Evolutionary conservation across 768 basidiomycete genomes (phyloP).

Genomic region (Chalciporus chontae): DNA sequence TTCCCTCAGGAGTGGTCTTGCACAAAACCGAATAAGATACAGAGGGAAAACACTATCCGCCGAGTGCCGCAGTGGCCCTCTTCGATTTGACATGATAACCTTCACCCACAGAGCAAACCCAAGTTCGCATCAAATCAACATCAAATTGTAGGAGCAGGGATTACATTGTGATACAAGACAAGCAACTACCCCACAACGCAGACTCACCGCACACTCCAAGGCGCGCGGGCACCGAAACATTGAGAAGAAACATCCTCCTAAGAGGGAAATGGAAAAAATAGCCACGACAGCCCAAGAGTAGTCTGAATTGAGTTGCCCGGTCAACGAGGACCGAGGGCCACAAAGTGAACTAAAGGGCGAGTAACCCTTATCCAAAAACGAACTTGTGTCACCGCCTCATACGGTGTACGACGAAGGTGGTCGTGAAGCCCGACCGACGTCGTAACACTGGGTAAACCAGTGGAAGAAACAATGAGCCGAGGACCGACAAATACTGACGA

Average conservation of each 20-base stretch:
- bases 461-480: background rate
- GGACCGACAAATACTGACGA: background rate
- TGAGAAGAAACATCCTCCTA: conserved; percentile 6
- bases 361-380: background rate
- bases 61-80: too few relatives aligned
- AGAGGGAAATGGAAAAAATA: conserved; percentile 8
- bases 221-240: background rate
- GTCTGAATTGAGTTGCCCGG: conserved; percentile 35
- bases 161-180: background rate
- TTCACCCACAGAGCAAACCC: too few relatives aligned
- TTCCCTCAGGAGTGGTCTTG: too few relatives aligned
- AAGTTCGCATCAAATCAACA: too few relatives aligned
- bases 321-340: conserved; percentile 15
- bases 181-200: background rate
- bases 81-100: too few relatives aligned
- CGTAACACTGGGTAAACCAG: conserved; percentile 10
- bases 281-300: conserved; percentile 27
- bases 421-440: conserved; percentile 1
- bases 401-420: conserved; percentile 3
- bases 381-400: conserved; percentile 15
- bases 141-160: too few relatives aligned
- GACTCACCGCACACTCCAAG: too few relatives aligned
- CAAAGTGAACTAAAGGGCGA: conserved; percentile 30
- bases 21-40: too few relatives aligned
- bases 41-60: too few relatives aligned